Evolutionary conservation across 768 basidiomycete species (phyloP), one percentile per base, ranked within the genome.

Genomic region (Boletus coccyginus): DNA sequence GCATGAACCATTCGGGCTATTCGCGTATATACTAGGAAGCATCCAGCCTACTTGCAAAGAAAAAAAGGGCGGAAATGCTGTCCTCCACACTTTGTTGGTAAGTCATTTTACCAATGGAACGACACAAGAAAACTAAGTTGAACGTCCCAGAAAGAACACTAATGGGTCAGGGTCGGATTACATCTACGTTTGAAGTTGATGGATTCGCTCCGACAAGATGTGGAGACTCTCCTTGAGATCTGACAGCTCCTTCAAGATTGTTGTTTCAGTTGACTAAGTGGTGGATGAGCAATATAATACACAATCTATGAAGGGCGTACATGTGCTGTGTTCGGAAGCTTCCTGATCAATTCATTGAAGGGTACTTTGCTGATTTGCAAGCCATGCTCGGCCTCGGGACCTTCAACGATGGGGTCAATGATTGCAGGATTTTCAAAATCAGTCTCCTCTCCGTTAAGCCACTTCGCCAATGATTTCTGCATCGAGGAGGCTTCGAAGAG

Each of bases 301-400:
- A 12, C 33, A 53, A 33, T 13, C 48, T 52, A 49, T 42, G 46
- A 40, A n/a, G 41, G 47, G 70, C 84, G 58, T 60, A 90, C 91
- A 74, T 85, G 80, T 38, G 78, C 71, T 38, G 83, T 86, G 67
- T 92, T 83, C 7, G 92, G 92, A 71, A 94, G 87, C 49, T 72
- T 77, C 69, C 83, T 83, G 57, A 90, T 74, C 44, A 94, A 70
- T 45, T 91, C 85, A 24, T 77, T 77, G 63, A 90, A 94, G 14
- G 83, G 74, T 27, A 87, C 82, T 66, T 77, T 88, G 64, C 82
- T 86, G 63, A 94, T 94, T 58, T 79, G 71, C 62, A 86, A 67
- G 13, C 85, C 88, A 17, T 69, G 68, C 11, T 76, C 78, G 7
- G 77, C 78, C 35, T 82, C 79, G 43, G 79, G 79, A 44, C 75